Percentiles rank a stretch among this genome's conserved stretches.
These are phyloP conservation scores for Fusarium praegraminearum DNA, from an alignment of 2,329 filamentous ascomycete genomes.

Conservation along the genomic window DNA sequence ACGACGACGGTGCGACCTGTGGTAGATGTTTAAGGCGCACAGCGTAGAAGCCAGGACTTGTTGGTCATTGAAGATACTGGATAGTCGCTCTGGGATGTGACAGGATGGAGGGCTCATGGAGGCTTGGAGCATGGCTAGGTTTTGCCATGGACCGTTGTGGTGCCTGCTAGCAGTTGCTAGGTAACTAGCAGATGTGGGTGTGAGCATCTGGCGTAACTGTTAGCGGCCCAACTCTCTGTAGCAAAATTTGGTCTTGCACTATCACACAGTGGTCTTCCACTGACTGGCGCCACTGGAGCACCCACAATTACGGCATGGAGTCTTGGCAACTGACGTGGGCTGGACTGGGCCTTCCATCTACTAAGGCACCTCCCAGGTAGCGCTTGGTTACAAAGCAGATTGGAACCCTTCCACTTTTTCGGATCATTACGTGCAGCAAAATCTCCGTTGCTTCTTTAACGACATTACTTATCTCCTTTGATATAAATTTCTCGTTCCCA, in stretches of 20 bases:
- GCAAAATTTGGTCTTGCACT: constrained; percentile 8
- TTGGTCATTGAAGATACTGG: constrained; percentile 39
- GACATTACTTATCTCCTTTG: constrained; percentile 20
- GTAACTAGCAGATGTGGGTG: neutral
- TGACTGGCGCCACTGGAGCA: constrained; percentile 30
- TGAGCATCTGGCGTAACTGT: neutral
- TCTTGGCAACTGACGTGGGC: constrained; percentile 42
- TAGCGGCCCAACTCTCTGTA: constrained; percentile 20
- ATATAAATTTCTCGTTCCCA: constrained; percentile 13
- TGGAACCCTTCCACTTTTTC: constrained; percentile 35
- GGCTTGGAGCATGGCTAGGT: constrained; percentile 47
- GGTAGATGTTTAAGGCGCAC: constrained; percentile 34
- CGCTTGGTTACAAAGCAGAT: constrained; percentile 36
- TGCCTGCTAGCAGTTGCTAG: constrained; percentile 15
- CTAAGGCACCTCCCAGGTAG: neutral
- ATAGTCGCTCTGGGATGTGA: constrained; percentile 38
- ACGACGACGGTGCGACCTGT: constrained; percentile 27
- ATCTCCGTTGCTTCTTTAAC: constrained; percentile 37
- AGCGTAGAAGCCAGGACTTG: constrained; percentile 35
- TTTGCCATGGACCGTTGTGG: constrained; percentile 45
- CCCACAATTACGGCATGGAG: constrained; percentile 39
- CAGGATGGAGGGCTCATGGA: constrained; percentile 47
- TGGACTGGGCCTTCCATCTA: constrained; percentile 4
- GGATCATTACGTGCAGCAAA: constrained; percentile 46
- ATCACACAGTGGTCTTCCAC: constrained; percentile 29